phyloP scores from a whole-genome alignment of 1,284 basidiomycete species.

The Abortiporus biennis region DNA sequence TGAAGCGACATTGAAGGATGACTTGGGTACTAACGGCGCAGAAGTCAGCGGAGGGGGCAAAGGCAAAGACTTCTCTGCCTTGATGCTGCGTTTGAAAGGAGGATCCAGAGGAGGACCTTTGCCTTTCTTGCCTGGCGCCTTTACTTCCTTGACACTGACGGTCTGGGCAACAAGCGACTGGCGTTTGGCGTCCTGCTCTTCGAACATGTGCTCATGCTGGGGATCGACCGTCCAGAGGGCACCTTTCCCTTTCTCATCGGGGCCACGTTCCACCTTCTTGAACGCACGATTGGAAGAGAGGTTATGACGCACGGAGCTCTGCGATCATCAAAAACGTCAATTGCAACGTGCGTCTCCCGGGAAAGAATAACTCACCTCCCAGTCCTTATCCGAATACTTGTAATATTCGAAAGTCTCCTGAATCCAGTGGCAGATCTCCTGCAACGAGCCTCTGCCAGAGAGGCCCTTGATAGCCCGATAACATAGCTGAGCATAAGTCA shows the following conservation, averaged over 20 bases:
- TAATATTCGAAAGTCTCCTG: slow-evolving; percentile 87
- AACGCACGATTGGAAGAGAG: slow-evolving; percentile 86
- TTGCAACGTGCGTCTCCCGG: slow-evolving; percentile 8
- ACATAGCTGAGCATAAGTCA: slow-evolving; percentile 76
- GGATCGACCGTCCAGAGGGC: slow-evolving; percentile 87
- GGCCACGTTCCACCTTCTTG: slow-evolving; percentile 77
- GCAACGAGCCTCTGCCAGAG: slow-evolving; percentile 82
- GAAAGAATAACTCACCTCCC: slow-evolving; percentile 62
- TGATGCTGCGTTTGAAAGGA: slow-evolving; percentile 57
- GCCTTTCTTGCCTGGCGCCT: slow-evolving; percentile 41
- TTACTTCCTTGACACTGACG: slow-evolving; percentile 29
- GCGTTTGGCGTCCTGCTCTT: slow-evolving; percentile 60
- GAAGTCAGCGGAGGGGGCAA: slow-evolving; percentile 64
- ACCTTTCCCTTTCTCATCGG: slow-evolving; percentile 84
- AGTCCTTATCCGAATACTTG: slow-evolving; percentile 60
- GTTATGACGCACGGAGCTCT: slow-evolving; percentile 93
- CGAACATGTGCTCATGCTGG: slow-evolving; percentile 57
- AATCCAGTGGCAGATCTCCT: slow-evolving; percentile 92
- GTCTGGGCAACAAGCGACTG: slow-evolving; percentile 31
- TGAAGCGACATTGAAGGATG: slow-evolving; percentile 12
- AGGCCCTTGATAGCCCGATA: slow-evolving; percentile 74
- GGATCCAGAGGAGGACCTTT: slow-evolving; percentile 47
- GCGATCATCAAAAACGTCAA: slow-evolving; percentile 13
- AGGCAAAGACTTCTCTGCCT: slow-evolving; percentile 41
- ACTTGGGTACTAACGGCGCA: slow-evolving; percentile 41